Conservation (phyloP, 805 yeast genomes). For the Ogataea nitratoaversa region DNA sequence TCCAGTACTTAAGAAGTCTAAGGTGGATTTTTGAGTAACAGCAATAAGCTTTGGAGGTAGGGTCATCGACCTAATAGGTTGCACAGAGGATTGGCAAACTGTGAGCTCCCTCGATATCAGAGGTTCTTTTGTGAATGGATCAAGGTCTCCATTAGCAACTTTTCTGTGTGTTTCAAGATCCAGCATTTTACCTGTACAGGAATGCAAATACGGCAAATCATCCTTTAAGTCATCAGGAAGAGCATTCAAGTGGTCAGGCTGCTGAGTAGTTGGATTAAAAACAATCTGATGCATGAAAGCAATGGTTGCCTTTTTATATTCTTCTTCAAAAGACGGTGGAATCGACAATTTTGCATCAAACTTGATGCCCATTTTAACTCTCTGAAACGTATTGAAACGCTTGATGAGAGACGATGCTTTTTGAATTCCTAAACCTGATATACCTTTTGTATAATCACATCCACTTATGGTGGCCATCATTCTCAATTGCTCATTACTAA, state of each 20-base stretch:
- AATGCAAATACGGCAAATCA: conserved; percentile 17
- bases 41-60: not conserved
- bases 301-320: conserved; percentile 60
- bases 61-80: not conserved
- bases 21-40: not conserved
- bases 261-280: conserved; percentile 54
- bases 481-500: conserved; percentile 57
- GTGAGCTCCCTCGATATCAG: conserved; percentile 46
- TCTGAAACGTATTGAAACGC: conserved; percentile 46
- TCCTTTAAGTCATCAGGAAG: conserved; percentile 41
- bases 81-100: conserved; percentile 11
- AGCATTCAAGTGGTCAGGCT: conserved; percentile 55
- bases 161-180: conserved; percentile 45
- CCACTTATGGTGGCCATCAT: conserved; percentile 88
- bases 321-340: conserved; percentile 55
- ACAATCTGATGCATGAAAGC: conserved; percentile 88
- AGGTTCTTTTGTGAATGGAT: conserved; percentile 55
- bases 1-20: not conserved
- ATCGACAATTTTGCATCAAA: conserved; percentile 56
- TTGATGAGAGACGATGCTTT: conserved; percentile 65
- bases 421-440: conserved; percentile 74
- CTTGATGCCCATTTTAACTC: conserved; percentile 50
- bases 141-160: conserved; percentile 61
- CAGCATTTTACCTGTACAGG: conserved; percentile 44
- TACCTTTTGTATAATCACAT: conserved; percentile 91